Evolutionary conservation across 305 asterid genomes (phyloP), one percentile per base, ranked within the genome.

Genomic region (Caryopteris hybrid): DNA sequence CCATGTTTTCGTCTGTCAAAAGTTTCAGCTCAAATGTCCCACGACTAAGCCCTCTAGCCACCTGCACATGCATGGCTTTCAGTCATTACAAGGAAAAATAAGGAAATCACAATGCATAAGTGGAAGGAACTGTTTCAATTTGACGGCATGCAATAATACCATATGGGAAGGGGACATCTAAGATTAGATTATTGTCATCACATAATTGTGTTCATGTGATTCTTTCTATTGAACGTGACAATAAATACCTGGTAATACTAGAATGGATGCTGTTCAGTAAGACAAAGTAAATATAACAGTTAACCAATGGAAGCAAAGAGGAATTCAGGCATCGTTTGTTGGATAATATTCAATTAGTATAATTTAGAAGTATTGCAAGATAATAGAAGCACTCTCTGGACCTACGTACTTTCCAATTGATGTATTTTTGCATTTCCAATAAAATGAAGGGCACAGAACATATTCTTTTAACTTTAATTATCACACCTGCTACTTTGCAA

Each of bases 1-100:
- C 61, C 46, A 64, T 68, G 67, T 34, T 80, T 71, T 79, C 92
- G 8, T 56, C 94, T 61, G 78, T 77, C 82, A 95, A 67, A 53
- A 81, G 85, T 77, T 89, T 86, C 78, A 95, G 82, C 85, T 92
- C 98, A 74, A 84, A 91, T 72, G 80, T 52, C 66, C 97, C 99
- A 78, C 96, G 85, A 18, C 82, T 78, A 33, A 89, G 79, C 72
- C 96, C 97, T 80, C 96, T 81, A 4, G 86, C 96, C 45, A 95
- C 99, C 99, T 95, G 88, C 51, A 31, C 36, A 72, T 23, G 31
- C 64, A 70, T 17, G 16, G 10, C 16, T 55, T 61, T 54, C 55
- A 31, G 20, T 46, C 54, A 34, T 45, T 10, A 12, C 4, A 69
- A 45, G 34, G 45, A 66, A 23, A 34, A 22, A 34, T 3, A 34